Evolutionary conservation across 176 grass and related monocot genomes (phyloP).

Genomic region (Alopecurus myosuroides): DNA sequence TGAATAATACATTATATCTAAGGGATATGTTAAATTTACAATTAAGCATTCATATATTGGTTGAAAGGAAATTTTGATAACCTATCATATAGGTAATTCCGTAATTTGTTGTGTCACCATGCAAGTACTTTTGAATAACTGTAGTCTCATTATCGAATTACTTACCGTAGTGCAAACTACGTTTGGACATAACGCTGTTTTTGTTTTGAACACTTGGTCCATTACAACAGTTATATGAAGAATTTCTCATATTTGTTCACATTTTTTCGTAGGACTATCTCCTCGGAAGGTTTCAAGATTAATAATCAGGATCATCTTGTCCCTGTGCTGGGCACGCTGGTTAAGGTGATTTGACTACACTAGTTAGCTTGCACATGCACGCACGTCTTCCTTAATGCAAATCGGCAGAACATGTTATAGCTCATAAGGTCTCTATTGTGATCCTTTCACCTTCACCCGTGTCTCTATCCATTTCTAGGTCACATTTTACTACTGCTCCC

Average conservation of each 20-base stretch:
- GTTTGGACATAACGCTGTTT: background rate
- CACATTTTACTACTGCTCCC: no score
- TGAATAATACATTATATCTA: background rate
- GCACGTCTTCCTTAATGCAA: no score
- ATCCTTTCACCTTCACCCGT: no score
- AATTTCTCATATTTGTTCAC: background rate
- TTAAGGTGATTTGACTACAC: constrained; percentile 70
- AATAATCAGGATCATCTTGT: constrained; percentile 87
- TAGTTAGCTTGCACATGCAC: no score
- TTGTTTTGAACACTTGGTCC: background rate
- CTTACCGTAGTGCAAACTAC: background rate
- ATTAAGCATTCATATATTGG: background rate
- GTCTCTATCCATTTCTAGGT: no score
- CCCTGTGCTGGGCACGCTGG: constrained; percentile 81
- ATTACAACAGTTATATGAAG: background rate
- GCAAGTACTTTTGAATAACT: background rate
- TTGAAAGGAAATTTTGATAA: background rate
- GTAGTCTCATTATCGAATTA: background rate
- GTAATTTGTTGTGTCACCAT: background rate
- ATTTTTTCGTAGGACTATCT: constrained; percentile 43
- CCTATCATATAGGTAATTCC: background rate
- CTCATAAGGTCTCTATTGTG: no score
- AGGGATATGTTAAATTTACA: background rate
- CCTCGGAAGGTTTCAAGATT: constrained; percentile 75
- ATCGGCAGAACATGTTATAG: no score